A percentile compares a stretch with the other conserved stretches of the same genome.
These are phyloP conservation scores for Solanum paucissectum DNA, from an alignment of 257 asterid genomes.

Conservation along the genomic window DNA sequence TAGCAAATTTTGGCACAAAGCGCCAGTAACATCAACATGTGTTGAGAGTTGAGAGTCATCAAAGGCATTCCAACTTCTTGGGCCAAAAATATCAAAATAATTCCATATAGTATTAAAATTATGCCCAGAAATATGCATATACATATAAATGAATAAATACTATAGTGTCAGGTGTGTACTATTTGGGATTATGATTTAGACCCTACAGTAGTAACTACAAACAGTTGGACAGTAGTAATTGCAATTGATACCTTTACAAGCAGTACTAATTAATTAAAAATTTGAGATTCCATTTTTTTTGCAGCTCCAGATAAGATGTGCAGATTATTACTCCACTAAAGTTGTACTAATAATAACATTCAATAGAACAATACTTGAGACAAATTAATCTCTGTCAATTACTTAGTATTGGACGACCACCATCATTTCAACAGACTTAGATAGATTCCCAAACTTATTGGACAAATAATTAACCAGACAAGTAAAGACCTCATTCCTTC, in stretches of 20 bases:
- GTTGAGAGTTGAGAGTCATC: background rate
- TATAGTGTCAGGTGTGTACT: background rate
- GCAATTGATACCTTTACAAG: background rate
- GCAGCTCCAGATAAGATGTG: background rate
- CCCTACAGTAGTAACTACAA: background rate
- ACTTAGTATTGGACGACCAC: background rate
- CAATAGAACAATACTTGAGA: conserved; percentile 5
- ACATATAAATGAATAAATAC: background rate
- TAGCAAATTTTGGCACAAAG: background rate
- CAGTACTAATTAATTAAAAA: background rate
- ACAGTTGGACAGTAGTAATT: background rate
- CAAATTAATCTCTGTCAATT: background rate
- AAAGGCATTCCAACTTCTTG: background rate
- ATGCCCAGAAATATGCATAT: background rate
- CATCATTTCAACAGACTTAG: background rate
- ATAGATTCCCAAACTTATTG: background rate
- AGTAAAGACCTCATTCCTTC: background rate
- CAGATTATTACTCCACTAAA: background rate
- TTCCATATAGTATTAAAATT: background rate
- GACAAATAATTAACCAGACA: background rate
- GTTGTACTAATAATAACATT: background rate
- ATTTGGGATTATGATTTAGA: background rate
- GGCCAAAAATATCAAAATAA: background rate
- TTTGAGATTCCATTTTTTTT: background rate
- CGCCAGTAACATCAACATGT: no score